Evolutionary conservation across 2,329 filamentous ascomycete species (phyloP), one percentile per base, ranked within the genome.

Genomic region (Aplosporella prunicola): DNA sequence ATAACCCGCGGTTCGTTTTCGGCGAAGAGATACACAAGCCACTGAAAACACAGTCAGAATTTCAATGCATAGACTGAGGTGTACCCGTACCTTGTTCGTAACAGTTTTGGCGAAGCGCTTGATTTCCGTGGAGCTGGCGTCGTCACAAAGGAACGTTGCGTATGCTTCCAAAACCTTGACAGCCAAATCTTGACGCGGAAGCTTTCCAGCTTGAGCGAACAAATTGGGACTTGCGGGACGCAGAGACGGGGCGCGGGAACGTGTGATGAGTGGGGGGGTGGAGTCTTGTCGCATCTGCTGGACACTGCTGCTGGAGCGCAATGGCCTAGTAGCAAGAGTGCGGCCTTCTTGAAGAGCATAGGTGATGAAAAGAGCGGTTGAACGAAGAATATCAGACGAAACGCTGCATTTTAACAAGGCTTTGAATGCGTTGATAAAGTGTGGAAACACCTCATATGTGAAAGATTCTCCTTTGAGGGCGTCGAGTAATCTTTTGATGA

Each of bases 21-120:
- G 6, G 85, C 85, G 34, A 96, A 71, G 10, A 98, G 73, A 58
- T 95, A 93, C 10, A 98, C 66, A 10, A 94, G 72, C 88, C 88
- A 95, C 80, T 89, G 47, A 29, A n/a, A 41, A 39, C 44, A 48
- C 51, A 34, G 40, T 33, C 41, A 30, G 39, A 41, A 33, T 32
- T 37, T 34, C 36, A 26, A 61, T 54, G 66, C 55, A 47, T 49
- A 30, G 26, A 38, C 28, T 9, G 27, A 18, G 7, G 10, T 17
- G 15, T 14, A 27, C 44, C 59, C 67, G 52, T 66, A 86, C 83
- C 72, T 94, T 94, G 49, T 93, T 94, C 15, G 89, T 95, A 7
- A 98, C 89, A 1, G 89, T 93, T 52, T 82, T 83, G 5, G 87
- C 85, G 66, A 98, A 96, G 50, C 87, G 91, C 52, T 80, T 77